phyloP scores from a whole-genome alignment of 306 rosid genomes.

The Castanea sativa region DNA sequence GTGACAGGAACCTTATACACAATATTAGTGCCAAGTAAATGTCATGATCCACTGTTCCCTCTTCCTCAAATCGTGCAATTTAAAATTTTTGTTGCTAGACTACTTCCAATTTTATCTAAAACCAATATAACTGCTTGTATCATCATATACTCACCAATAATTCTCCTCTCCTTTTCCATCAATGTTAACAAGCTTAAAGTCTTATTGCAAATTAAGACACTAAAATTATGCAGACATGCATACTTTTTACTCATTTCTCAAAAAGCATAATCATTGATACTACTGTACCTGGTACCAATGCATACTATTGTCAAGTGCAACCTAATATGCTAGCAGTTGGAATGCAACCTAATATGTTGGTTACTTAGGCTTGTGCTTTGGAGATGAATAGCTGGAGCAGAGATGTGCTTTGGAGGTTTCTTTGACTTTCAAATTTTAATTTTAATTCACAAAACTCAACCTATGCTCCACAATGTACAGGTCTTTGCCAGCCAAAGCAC shows the following conservation, averaged over 20 bases:
- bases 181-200: neutral
- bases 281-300: neutral
- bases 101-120: neutral
- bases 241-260: neutral
- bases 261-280: neutral
- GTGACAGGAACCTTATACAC: neutral
- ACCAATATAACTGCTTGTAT: neutral
- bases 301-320: neutral
- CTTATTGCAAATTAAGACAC: neutral
- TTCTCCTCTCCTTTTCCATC: neutral
- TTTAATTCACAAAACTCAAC: too few species aligned
- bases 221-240: neutral
- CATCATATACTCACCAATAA: neutral
- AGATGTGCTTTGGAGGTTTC: too few species aligned
- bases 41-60: neutral
- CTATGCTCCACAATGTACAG: too few species aligned
- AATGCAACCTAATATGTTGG: neutral
- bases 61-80: neutral
- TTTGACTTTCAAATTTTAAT: too few species aligned
- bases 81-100: neutral
- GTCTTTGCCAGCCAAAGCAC: too few species aligned
- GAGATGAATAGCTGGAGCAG: too few species aligned
- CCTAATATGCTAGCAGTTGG: neutral
- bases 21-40: neutral
- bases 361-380: too few species aligned